Base-by-base conservation (phyloP, 371 early-diverging fungal species). In the Mortierella sp. region DNA sequence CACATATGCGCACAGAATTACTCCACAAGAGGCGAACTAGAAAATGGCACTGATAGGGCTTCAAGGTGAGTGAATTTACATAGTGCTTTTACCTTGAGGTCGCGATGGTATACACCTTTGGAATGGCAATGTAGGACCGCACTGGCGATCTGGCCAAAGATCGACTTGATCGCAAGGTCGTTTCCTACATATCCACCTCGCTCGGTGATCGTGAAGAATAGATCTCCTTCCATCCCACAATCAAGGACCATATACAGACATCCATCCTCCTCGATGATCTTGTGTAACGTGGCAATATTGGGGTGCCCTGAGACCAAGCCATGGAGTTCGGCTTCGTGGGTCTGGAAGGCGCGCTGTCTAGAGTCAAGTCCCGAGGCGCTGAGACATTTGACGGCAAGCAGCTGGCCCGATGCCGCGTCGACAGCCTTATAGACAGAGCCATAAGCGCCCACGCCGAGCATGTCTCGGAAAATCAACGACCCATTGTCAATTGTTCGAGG, bases 171-270 rank as follows among this genome's bases (percentile, higher is more conserved):
- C 26, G 83, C 67, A 1, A 47, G 31, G 39, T 84, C 86, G 53
- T 86, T 83, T 34, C 84, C 84, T 24, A 82, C 60, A 56, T 82
- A 87, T 3, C 81, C 70, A 14, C 83, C 80, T 14, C 80, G 81
- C 49, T 87, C 87, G 0, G 87, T 89, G 55, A 90, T 90, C 46
- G 81, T 83, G 30, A 83, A 83, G 73, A 89, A 93, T 21, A 90
- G 78, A 83, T 92, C 91, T 23, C 89, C 90, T 52, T 91, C 88
- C 15, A 79, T 72, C 46, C 90, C 89, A 71, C 86, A 87, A 64
- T 93, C 93, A 26, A 95, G 70, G 12, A 92, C 86, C 57, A 93
- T 81, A 65, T 90, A 92, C 27, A 90, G 82, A 72, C 85, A 88
- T 12, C 89, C 87, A 9, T 72, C 72, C 46, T 89, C 89, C 42